These are phyloP conservation scores for Lithohypha guttulata DNA, from an alignment of 2,329 filamentous ascomycete species.

Conservation along the genomic window DNA sequence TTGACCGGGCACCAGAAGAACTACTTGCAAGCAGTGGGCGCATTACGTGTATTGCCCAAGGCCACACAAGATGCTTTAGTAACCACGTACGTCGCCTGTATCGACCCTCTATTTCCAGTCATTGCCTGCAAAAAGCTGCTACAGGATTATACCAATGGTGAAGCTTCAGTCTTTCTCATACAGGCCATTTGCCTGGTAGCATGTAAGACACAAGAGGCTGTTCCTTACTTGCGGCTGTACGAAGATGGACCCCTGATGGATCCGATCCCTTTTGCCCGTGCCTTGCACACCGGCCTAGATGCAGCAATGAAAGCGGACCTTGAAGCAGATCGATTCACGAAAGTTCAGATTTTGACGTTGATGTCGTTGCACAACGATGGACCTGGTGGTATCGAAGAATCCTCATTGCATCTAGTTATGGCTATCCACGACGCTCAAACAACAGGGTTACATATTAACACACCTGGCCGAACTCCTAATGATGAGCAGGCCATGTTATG, in stretches of 20 bases:
- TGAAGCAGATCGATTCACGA: slow-evolving; percentile 28
- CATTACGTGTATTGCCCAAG: slow-evolving; percentile 24
- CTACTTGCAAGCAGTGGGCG: slow-evolving; percentile 21
- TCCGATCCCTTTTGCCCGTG: slow-evolving; percentile 30
- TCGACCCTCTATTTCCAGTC: slow-evolving; percentile 31
- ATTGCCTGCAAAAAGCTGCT: slow-evolving; percentile 25
- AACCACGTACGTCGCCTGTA: slow-evolving; percentile 28
- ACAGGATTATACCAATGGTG: slow-evolving; percentile 21
- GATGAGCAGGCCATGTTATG: slow-evolving; percentile 28
- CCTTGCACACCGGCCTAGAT: slow-evolving; percentile 29
- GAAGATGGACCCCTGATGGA: slow-evolving; percentile 25
- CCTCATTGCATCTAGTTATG: slow-evolving; percentile 30
- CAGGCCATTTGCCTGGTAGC: slow-evolving; percentile 32
- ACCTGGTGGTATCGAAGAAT: slow-evolving; percentile 30
- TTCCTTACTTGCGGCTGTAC: slow-evolving; percentile 25
- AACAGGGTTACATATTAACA: slow-evolving; percentile 30
- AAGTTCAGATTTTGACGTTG: slow-evolving; percentile 30
- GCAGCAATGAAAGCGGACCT: slow-evolving; percentile 30
- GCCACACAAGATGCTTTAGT: slow-evolving; percentile 26
- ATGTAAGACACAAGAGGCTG: slow-evolving; percentile 28
- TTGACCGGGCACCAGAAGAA: slow-evolving; percentile 21
- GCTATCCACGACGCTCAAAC: slow-evolving; percentile 34
- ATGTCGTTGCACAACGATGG: slow-evolving; percentile 34
- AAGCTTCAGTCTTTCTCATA: slow-evolving; percentile 28
- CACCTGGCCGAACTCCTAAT: slow-evolving; percentile 24